Evolutionary conservation across 148 eudicot genomes (phyloP).

Genomic region (Beta vulgaris): DNA sequence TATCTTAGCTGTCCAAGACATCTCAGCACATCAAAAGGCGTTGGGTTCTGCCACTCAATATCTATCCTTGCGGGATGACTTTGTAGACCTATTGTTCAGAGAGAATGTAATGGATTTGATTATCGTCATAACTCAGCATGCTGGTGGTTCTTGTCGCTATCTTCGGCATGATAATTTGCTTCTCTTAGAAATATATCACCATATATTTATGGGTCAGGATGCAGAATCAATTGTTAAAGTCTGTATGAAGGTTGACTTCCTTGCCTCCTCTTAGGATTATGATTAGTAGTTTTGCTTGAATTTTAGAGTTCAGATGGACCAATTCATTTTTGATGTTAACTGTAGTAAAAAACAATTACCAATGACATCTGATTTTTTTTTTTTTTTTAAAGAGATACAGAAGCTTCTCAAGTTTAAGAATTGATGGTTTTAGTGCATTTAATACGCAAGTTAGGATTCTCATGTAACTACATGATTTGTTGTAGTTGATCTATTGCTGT

Average conservation of each 20-base stretch:
- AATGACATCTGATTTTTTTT: not conserved
- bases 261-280: not conserved
- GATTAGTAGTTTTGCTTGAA: not conserved
- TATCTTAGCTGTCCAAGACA: conserved; percentile 74
- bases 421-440: conserved; percentile 5
- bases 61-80: conserved; percentile 63
- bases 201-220: conserved; percentile 73
- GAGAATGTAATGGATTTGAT: conserved; percentile 94
- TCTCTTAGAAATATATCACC: conserved; percentile 66
- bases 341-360: not conserved
- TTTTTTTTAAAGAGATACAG: not conserved
- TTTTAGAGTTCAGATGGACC: not conserved
- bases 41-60: conserved; percentile 61
- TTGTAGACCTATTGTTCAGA: conserved; percentile 64
- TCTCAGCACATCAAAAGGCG: conserved; percentile 60
- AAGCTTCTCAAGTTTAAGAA: not conserved
- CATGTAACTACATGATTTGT: not conserved
- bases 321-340: not conserved
- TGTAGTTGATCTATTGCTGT: not conserved
- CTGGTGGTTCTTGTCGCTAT: conserved; percentile 61
- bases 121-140: conserved; percentile 68
- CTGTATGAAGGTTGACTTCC: conserved; percentile 51
- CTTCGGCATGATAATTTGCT: conserved; percentile 90
- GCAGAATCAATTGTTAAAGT: conserved; percentile 77
- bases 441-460: conserved; percentile 3